Base-by-base conservation (phyloP, 352 stramenopile species). In the Globisporangium abappressorium region DNA sequence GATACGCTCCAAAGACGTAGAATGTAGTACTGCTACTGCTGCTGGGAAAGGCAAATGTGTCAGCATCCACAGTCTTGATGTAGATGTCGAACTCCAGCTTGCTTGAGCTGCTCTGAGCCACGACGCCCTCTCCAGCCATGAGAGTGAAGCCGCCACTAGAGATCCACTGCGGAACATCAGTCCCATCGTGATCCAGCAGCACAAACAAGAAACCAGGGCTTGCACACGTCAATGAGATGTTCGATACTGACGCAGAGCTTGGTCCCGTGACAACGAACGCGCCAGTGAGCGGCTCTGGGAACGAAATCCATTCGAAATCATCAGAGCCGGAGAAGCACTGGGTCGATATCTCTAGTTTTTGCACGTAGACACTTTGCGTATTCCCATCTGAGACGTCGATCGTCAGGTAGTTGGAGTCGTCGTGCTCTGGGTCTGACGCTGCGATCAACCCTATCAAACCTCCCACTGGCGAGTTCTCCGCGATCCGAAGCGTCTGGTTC, bases 61-160 rank as follows among this genome's bases (percentile, higher is more conserved):
- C 51, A 33, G 62, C 36, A 26, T 5, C 34, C 7, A 67, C 34
- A 14, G 22, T 0, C 62, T 53, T 62, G 18, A 75, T 51, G 51
- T 73, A 79, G 18, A 75, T 30, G 5, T 70, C 69, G 55, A 75
- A 79, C 18, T 24, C 66, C 12, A 71, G 69, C 9, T 69, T 62
- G 72, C 66, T 77, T 28, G 69, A 59, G 63, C 69, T 77, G 26
- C 74, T 77, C 69, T 77, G 72, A 26, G 72, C 64, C 38, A 68
- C 69, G 24, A 72, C 57, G 0, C 14, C 62, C 64, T 59, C 53
- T 9, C 46, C 68, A 12, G 11, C 12, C 62, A 67, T 20, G 8
- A 61, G 2, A 34, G 33, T 60, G 26, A 67, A 67, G 11, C 62
- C 62, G 11, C 24, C 33, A n/a, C 12, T 11, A 6, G 18, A 28